Percentiles rank a stretch among this genome's conserved stretches.
These are phyloP conservation scores for Stipa capillata DNA, from an alignment of 176 grass and related monocot genomes.

Conservation along the genomic window DNA sequence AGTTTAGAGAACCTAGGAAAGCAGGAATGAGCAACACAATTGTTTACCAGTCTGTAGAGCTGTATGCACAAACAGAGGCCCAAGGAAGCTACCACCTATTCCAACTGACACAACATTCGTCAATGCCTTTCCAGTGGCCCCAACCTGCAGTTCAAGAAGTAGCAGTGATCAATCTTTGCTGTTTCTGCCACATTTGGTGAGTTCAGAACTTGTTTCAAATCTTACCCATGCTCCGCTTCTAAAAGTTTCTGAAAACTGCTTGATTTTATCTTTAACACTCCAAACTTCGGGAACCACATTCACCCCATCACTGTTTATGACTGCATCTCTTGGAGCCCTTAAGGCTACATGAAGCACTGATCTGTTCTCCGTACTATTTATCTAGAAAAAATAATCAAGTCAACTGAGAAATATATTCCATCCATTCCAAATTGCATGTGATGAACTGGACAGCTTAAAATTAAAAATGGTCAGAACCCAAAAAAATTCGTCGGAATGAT, in stretches of 20 bases:
- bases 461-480: not conserved
- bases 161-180: not conserved
- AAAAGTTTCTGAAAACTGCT: constrained; percentile 86
- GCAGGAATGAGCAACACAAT: not conserved
- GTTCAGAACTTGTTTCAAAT: not conserved
- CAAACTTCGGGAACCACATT: constrained; percentile 84
- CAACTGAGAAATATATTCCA: not conserved
- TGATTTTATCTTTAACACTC: constrained; percentile 86
- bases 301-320: constrained; percentile 67
- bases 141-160: constrained; percentile 49
- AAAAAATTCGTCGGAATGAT: not conserved
- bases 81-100: constrained; percentile 96
- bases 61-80: constrained; percentile 86
- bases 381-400: constrained; percentile 39
- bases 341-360: constrained; percentile 86
- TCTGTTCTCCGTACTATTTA: constrained; percentile 91
- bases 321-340: constrained; percentile 68
- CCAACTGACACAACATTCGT: constrained; percentile 84
- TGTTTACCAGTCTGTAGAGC: constrained; percentile 75
- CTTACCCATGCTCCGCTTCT: constrained; percentile 88
- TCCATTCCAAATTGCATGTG: not conserved
- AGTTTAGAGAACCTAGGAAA: not conserved
- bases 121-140: constrained; percentile 76
- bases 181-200: not conserved
- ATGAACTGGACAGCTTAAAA: not conserved